These are phyloP conservation scores for Hypoxylon trugodes DNA, from an alignment of 495 filamentous ascomycete genomes.

Conservation along the genomic window DNA sequence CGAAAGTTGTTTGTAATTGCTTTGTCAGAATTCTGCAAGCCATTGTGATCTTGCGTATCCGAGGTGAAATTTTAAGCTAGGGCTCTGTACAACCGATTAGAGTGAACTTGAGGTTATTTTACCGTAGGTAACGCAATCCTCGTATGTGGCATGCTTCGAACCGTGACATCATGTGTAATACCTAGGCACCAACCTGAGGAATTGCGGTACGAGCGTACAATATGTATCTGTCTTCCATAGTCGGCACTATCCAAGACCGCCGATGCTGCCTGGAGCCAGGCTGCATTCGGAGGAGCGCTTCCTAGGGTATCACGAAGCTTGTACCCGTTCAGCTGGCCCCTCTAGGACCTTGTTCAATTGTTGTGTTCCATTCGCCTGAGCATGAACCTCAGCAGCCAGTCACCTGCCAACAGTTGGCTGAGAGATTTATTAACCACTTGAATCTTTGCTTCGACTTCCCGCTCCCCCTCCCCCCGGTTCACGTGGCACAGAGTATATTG, in stretches of 20 bases:
- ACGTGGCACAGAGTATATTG: constrained; percentile 27
- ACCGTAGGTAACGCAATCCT: constrained; percentile 30
- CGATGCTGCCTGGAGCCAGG: constrained; percentile 34
- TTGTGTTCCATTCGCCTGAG: constrained; percentile 9
- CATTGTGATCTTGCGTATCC: constrained; percentile 39
- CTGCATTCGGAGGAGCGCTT: constrained; percentile 41
- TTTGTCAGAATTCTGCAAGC: constrained; percentile 30
- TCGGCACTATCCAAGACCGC: constrained; percentile 20
- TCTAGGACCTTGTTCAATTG: not conserved
- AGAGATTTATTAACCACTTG: constrained; percentile 16
- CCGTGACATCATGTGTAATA: constrained; percentile 38
- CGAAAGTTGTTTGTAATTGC: constrained; percentile 29
- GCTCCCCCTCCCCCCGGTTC: constrained; percentile 6
- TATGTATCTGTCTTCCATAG: constrained; percentile 3
- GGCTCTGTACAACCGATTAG: constrained; percentile 20
- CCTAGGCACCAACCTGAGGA: constrained; percentile 20
- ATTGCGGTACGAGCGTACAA: constrained; percentile 18
- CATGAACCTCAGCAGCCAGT: constrained; percentile 4
- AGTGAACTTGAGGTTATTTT: constrained; percentile 15
- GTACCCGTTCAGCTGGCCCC: constrained; percentile 40
- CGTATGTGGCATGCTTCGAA: constrained; percentile 27
- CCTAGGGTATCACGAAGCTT: constrained; percentile 37
- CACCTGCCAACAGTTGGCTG: constrained; percentile 11
- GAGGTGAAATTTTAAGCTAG: constrained; percentile 26
- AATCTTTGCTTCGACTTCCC: constrained; percentile 1